Base-by-base conservation (phyloP, 1,284 basidiomycete species). In the Malassezia pachydermatis region DNA sequence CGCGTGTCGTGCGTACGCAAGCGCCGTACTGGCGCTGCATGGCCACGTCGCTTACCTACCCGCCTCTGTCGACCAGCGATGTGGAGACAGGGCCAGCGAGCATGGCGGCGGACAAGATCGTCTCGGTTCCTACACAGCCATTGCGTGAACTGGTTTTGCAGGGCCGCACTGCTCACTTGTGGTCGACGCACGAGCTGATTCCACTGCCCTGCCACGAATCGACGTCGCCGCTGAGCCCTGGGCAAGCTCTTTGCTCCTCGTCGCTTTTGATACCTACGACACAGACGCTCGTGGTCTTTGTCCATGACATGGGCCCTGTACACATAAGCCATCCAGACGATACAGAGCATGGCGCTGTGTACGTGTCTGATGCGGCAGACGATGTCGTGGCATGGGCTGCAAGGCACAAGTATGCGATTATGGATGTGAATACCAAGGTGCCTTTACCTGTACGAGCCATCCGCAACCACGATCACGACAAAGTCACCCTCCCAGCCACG, bases 21-120 rank as follows among this genome's bases (percentile, higher is more conserved):
- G 84, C 83, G 63, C 83, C 82, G 67, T 86, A 85, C 66, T 98
- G 94, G 94, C 87, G 84, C 70, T 82, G 76, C 57, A 77, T 96
- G 37, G 38, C 38, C 16, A 80, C 83, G 63, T 81, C 82, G 29
- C 28, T 43, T 13, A 27, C 27, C 16, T 41, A 41, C 14, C n/a
- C 9, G 9, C 34, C 39, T 14, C 16, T 14, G 16, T 10, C 39
- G 27, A 20, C 39, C 5, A 10, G 3, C 4, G 27, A 41, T 30
- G 29, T n/a, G 10, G n/a, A n/a, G 36, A 13, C 22, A 16, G 34
- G 36, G 35, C 34, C 39, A 17, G 41, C 61, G 19, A 41, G 51
- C 14, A 8, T 54, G 19, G 51, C 55, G 23, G 48, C 48, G 10
- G 50, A 48, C 28, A 50, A 60, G 23, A 41, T 53, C 3, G 41